Base-by-base conservation (phyloP, 2,329 filamentous ascomycete genomes). In the Coniochaeta pulveracea region DNA sequence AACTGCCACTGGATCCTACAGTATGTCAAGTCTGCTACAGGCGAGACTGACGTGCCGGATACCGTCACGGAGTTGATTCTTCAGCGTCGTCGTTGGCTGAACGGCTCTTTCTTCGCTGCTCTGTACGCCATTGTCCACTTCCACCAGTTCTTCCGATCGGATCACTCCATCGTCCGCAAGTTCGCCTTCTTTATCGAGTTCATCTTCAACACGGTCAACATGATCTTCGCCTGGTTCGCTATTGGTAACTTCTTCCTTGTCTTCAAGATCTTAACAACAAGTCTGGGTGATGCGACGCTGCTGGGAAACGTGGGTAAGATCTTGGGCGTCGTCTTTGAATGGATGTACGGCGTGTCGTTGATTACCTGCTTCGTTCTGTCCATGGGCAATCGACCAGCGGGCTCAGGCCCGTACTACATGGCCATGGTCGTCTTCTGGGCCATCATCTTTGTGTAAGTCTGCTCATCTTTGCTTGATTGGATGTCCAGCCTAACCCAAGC, bases 401-500 rank as follows among this genome's bases (percentile, higher is more conserved):
- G 93, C 30, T 94, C 86, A 11, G 93, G 91, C 45, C 85, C 76
- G 51, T 81, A 93, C 43, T 98, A 98, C 60, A 82, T 91, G 66
- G 83, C 83, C 33, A 95, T 95, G 84, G 85, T 95, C n/a, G 80
- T 86, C 57, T 98, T 98, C 67, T 98, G 91, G 93, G 85, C 79
- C 26, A 68, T 84, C 40, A 89, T 98, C 52, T 98, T 98, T 84
- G 66, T 85, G 69, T 85, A 70, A 60, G 77, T 66, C 36, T 24
- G 5, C 4, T 10, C 6, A 9, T 17, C 8, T 8, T 4, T 25
- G 15, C 10, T 19, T 10, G 23, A 8, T 7, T 16, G 15, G 19
- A 14, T 12, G 3, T 16, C 8, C 3, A 27, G 33, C 12, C 32
- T 39, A 34, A 40, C 52, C 56, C 12, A 17, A 19, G 5, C 18